These are phyloP conservation scores for Zasmidium angulare DNA, from an alignment of 2,329 filamentous ascomycete species.

Conservation along the genomic window DNA sequence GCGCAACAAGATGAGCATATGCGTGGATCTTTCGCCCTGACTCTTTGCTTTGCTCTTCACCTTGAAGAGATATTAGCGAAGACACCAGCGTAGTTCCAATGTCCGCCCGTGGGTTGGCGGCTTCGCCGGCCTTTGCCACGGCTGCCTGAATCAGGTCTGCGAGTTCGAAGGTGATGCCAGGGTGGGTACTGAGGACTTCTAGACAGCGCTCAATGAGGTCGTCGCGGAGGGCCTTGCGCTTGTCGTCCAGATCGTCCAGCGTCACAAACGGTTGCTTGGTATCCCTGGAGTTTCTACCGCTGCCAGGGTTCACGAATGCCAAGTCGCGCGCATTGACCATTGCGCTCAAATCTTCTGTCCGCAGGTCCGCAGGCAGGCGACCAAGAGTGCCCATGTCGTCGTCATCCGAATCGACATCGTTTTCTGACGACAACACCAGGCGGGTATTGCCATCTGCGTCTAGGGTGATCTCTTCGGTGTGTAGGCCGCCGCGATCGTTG, in stretches of 20 bases:
- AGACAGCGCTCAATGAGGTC: slow-evolving; percentile 86
- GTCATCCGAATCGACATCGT: slow-evolving; percentile 26
- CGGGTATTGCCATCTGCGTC: slow-evolving; percentile 9
- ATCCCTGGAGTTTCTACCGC: slow-evolving; percentile 14
- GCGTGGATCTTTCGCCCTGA: slow-evolving; percentile 75
- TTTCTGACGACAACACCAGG: slow-evolving; percentile 11
- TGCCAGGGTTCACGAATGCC: slow-evolving; percentile 5
- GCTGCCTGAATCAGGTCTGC: slow-evolving; percentile 80
- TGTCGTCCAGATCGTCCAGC: slow-evolving; percentile 75
- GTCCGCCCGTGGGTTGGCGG: slow-evolving; percentile 62
- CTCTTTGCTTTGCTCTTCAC: slow-evolving; percentile 50
- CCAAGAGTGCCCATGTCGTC: slow-evolving; percentile 25
- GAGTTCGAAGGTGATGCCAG: slow-evolving; percentile 85
- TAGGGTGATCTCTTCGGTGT: slow-evolving; percentile 2
- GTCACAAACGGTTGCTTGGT: slow-evolving; percentile 51
- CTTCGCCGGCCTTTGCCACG: slow-evolving; percentile 61
- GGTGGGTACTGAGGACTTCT: slow-evolving; percentile 84
- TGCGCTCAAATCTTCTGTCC: slow-evolving; percentile 24
- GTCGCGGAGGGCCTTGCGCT: slow-evolving; percentile 69
- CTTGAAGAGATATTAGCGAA: slow-evolving; percentile 70
- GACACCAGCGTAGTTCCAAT: slow-evolving; percentile 81
- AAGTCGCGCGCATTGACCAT: slow-evolving; percentile 17
- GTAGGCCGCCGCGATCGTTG: background rate
- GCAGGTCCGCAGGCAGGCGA: slow-evolving; percentile 23
- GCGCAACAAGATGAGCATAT: slow-evolving; percentile 85